Percentiles rank a stretch among this genome's conserved stretches.
phyloP scores from a whole-genome alignment of 129 eudicot species.

The Artemisia argyi region DNA sequence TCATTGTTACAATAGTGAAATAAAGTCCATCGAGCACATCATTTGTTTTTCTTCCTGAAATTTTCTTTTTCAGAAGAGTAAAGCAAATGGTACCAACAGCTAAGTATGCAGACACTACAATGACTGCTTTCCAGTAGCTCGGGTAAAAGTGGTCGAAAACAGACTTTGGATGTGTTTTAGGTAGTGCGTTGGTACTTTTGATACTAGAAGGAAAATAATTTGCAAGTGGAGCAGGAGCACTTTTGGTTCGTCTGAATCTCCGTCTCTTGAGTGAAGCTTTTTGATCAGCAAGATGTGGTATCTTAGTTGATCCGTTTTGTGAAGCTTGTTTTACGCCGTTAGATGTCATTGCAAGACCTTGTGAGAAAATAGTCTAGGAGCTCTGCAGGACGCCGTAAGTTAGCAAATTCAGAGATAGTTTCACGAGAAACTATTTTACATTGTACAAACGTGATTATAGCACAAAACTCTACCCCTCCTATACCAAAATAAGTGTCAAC shows the following conservation, averaged over 20 bases:
- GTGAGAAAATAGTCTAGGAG: background rate
- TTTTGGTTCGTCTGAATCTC: conserved; percentile 60
- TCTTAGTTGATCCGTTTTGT: conserved; percentile 18
- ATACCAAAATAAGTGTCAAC: too few relatives aligned
- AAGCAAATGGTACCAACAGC: conserved; percentile 58
- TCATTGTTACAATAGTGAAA: conserved; percentile 90
- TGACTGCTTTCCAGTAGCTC: conserved; percentile 45
- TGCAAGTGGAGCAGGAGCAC: conserved; percentile 75
- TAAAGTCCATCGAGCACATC: conserved; percentile 71
- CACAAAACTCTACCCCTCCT: background rate
- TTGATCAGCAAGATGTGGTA: conserved; percentile 15
- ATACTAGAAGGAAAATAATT: conserved; percentile 36
- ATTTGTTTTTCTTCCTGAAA: conserved; percentile 55
- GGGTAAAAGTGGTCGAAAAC: conserved; percentile 48
- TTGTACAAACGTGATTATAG: background rate
- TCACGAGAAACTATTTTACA: background rate
- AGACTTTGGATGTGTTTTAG: conserved; percentile 35
- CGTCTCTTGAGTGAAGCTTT: conserved; percentile 38
- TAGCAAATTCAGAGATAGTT: background rate
- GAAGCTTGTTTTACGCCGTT: conserved; percentile 27
- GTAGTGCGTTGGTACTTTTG: conserved; percentile 2
- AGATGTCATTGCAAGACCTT: conserved; percentile 28
- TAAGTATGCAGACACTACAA: conserved; percentile 44
- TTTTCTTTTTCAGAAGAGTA: conserved; percentile 45
- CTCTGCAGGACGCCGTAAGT: conserved; percentile 1